Evolutionary conservation across 176 grass and related monocot species (phyloP), one percentile per base, ranked within the genome.

Genomic region (Triticum urartu): DNA sequence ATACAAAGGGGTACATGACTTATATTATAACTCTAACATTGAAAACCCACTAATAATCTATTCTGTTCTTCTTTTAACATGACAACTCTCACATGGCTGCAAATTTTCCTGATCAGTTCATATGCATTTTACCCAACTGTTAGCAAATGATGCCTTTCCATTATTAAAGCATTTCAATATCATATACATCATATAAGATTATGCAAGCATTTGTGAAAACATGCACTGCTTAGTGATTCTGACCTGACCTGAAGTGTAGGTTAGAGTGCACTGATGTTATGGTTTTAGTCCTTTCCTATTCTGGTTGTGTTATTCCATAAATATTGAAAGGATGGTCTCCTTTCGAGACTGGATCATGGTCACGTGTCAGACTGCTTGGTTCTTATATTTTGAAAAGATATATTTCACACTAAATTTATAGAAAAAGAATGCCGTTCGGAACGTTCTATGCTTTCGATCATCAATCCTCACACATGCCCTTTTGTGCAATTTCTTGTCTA

Each of bases 381-480:
- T 85, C 73, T 78, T 78, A 74, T 78, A 77, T 34, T 77, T 47
- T 85, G 64, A 66, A 7, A 34, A 14, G 10, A 24, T 38, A 78
- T 32, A 67, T 18, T 81, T 50, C 25, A 47, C 63, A 48, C 24
- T 81, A 40, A 45, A 45, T 12, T 45, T 45, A 12, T 45, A 45
- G 43, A 45, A 3, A 45, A 45, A 45, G 10, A 45, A 45, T 43
- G 43, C 0, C 43, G 11, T 10, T 45, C 43, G 9, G 42, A 43
- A 13, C 43, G 1, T 47, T 47, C 3, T 13, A 38, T 47, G 45
- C 45, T 0, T 47, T 47, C 66, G 26, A 81, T 26, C 28, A 73
- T 65, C 68, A 36, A 7, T 39, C 26, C 50, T 78, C 78, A 43
- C 13, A 9, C 2, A 11, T 68, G 42, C 26, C 18, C 36, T 21